Conservation (phyloP, 2,329 filamentous ascomycete species). For the Sclerotinia minor region DNA sequence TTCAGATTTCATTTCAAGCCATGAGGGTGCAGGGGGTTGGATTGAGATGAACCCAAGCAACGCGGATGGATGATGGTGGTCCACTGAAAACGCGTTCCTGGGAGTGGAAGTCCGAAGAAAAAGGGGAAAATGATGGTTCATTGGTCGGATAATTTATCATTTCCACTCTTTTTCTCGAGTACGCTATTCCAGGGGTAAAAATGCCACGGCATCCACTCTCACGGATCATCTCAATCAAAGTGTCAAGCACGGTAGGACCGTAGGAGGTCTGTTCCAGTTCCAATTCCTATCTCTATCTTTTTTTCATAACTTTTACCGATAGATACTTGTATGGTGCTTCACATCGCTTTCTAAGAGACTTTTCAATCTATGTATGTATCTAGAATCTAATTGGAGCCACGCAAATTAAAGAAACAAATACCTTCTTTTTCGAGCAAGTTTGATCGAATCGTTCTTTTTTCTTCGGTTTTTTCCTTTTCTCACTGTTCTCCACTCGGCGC, state of each 20-base stretch:
- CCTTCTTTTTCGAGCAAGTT: neutral
- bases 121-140: slow-evolving; percentile 23
- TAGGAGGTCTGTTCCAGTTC: slow-evolving; percentile 5
- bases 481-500: neutral
- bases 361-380: neutral
- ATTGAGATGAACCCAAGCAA: slow-evolving; percentile 38
- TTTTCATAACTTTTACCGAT: neutral
- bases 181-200: slow-evolving; percentile 28
- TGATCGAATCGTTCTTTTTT: neutral
- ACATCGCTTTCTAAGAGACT: neutral
- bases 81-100: slow-evolving; percentile 38
- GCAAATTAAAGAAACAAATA: neutral
- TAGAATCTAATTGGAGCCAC: slow-evolving; percentile 15
- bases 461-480: too few species aligned
- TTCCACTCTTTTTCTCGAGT: slow-evolving; percentile 14
- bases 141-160: slow-evolving; percentile 21
- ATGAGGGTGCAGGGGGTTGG: slow-evolving; percentile 30
- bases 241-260: slow-evolving; percentile 20
- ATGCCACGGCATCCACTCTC: slow-evolving; percentile 17
- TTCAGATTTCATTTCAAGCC: slow-evolving; percentile 23
- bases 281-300: neutral
- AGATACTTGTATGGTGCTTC: neutral
- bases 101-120: slow-evolving; percentile 7
- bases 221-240: slow-evolving; percentile 22
- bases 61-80: slow-evolving; percentile 20